Evolutionary conservation across 1,139 yeast species (phyloP), one percentile per base, ranked within the genome.

Genomic region (Torulaspora pretoriensis): DNA sequence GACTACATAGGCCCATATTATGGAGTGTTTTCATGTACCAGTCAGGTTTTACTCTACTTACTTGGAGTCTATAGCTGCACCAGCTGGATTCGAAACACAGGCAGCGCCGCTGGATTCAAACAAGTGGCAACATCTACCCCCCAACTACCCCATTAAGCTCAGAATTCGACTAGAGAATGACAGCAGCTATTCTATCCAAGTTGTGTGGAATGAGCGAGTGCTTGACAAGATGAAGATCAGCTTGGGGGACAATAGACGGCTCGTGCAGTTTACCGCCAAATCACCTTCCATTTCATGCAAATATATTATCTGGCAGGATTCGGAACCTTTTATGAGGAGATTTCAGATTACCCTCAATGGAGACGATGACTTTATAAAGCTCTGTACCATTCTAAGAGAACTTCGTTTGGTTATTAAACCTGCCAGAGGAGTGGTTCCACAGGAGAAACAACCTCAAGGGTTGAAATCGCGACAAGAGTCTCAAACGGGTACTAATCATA

Each of bases 201-300:
- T 50, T n/a, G 31, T 33, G n/a, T 35, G 46, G 51, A 40, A 40
- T 29, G 45, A 37, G 13, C 42, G 25, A 13, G 33, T 33, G 29
- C 42, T 48, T 10, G 52, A 50, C 31, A 40, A 19, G 10, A 31
- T 46, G 3, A 37, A 35, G 31, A 30, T 44, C 28, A 31, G 27
- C 38, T 10, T 39, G 3, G 28, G 27, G 3, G 30, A 36, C 7
- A 36, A 32, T 8, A 42, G 31, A 8, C 40, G 40, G 13, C 34
- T 40, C 10, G 36, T 58, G 8, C 61, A 57, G 43, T 59, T 58
- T 30, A 52, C 61, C 3, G 54, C 49, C 8, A 49, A 49, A 12
- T 50, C 48, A 1, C 64, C 64, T 1, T 47, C 59, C 1, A 46
- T 60, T 7, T 52, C 63, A 16, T 57, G 63, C 38, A 60, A 60